These are phyloP conservation scores for Amanita polypyramis DNA, from an alignment of 768 basidiomycete species.

Conservation along the genomic window DNA sequence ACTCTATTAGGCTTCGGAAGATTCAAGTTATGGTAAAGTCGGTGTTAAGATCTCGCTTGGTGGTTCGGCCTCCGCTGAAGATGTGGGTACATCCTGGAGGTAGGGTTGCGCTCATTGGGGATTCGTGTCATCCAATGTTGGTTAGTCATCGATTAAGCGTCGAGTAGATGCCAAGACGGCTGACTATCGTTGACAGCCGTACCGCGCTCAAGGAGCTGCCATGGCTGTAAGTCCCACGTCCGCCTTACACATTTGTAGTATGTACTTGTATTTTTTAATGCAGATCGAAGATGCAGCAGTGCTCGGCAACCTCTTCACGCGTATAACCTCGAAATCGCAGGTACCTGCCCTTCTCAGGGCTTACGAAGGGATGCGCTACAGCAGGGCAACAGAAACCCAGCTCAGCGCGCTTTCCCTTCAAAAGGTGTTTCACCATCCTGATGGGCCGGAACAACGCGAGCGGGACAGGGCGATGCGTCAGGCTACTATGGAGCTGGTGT, in stretches of 20 bases:
- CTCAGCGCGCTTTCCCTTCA: constrained; percentile 39
- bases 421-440: constrained; percentile 43
- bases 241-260: too few species aligned
- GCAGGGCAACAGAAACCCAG: constrained; percentile 40
- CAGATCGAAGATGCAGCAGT: constrained; percentile 44
- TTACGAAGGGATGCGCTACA: constrained; percentile 41
- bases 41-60: constrained; percentile 35
- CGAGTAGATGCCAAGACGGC: not conserved
- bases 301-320: constrained; percentile 41
- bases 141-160: constrained; percentile 21
- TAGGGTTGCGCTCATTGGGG: constrained; percentile 37
- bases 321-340: constrained; percentile 30
- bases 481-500: constrained; percentile 35
- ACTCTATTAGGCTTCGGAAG: constrained; percentile 29
- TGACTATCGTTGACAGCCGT: constrained; percentile 25
- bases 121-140: constrained; percentile 50
- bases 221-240: constrained; percentile 29
- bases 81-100: constrained; percentile 38
- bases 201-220: constrained; percentile 44
- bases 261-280: too few species aligned
- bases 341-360: constrained; percentile 36
- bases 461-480: constrained; percentile 41
- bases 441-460: constrained; percentile 43
- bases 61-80: constrained; percentile 35
- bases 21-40: constrained; percentile 33